Base-by-base conservation (phyloP, 106 monocot species). In the Dioscorea dumetorum region DNA sequence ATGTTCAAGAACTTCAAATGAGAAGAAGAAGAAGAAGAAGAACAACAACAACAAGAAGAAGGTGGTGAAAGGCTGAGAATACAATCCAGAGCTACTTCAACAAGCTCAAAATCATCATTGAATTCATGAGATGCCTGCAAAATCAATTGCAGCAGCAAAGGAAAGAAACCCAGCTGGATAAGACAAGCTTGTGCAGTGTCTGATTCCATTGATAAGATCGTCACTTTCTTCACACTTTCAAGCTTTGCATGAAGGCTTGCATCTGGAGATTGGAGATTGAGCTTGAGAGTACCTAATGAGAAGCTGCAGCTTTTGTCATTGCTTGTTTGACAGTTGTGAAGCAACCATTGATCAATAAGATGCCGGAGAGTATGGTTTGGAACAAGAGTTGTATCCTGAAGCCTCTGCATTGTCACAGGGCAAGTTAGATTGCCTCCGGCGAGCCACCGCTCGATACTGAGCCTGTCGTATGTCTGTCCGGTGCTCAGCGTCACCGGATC, bases 401-500 rank as follows among this genome's bases (percentile, higher is more conserved):
- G 78, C 33, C 58, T 35, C 74, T 91, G 95, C 95, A 95, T 95
- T 85, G 95, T 91, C 68, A 95, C 88, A 10, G 95, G 95, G 70
- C 95, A 95, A 2, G 91, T 91, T 31, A 79, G 66, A 73, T 95
- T 77, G 16, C 95, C 95, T 58, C 17, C 81, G 64, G 88, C 79
- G 24, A 95, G 78, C 95, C 95, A 95, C 20, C 68, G 68, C 76
- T 88, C 84, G 75, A 95, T 95, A 88, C 81, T 79, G 18, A 69
- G 69, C 11, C 95, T 76, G 76, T 95, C 95, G 71, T 95, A 95
- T 28, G 95, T 95, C 60, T 95, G 95, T 22, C 95, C 95, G 15
- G 95, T 95, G 86, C 83, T 70, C 12, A 95, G 78, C 0, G 95
- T 91, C 19, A 95, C 95, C 24, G 95, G 95, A 61, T 95, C 91